A percentile compares a stretch with the other conserved stretches of the same genome.
These are phyloP conservation scores for Xylariaceae sp. DNA, from an alignment of 2,329 filamentous ascomycete species.

Conservation along the genomic window DNA sequence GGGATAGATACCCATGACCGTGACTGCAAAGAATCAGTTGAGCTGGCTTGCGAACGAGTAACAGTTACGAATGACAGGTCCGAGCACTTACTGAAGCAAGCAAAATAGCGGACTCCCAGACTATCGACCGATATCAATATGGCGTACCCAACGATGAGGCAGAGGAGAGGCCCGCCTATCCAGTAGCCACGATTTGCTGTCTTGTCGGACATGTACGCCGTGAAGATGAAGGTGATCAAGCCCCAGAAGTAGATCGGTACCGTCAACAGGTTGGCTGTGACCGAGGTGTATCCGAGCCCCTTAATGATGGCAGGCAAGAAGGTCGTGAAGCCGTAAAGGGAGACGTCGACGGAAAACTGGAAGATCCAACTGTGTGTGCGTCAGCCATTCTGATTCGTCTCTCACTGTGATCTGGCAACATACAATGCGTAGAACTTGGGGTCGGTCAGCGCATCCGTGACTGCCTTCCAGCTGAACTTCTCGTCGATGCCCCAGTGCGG, in stretches of 20 bases:
- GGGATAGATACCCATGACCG: constrained; percentile 20
- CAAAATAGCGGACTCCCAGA: constrained; percentile 20
- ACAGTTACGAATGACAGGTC: too few species aligned
- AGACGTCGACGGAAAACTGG: constrained; percentile 26
- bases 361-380: constrained; percentile 12
- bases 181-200: constrained; percentile 15
- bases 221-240: constrained; percentile 16
- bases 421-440: constrained; percentile 26
- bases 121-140: constrained; percentile 22
- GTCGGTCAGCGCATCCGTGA: constrained; percentile 16
- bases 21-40: constrained; percentile 6
- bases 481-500: constrained; percentile 21
- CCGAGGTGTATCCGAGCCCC: constrained; percentile 25
- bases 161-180: constrained; percentile 15
- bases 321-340: constrained; percentile 26
- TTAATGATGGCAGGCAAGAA: constrained; percentile 29
- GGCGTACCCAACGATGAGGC: constrained; percentile 23
- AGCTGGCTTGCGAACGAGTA: background rate
- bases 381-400: background rate
- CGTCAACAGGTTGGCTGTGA: constrained; percentile 28
- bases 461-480: constrained; percentile 17
- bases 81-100: constrained; percentile 13
- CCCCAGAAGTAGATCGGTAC: constrained; percentile 26
- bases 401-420: background rate
- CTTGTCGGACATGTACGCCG: constrained; percentile 20